These are phyloP conservation scores for Cladosporium sp. DNA, from an alignment of 2,329 filamentous ascomycete species.

Conservation along the genomic window DNA sequence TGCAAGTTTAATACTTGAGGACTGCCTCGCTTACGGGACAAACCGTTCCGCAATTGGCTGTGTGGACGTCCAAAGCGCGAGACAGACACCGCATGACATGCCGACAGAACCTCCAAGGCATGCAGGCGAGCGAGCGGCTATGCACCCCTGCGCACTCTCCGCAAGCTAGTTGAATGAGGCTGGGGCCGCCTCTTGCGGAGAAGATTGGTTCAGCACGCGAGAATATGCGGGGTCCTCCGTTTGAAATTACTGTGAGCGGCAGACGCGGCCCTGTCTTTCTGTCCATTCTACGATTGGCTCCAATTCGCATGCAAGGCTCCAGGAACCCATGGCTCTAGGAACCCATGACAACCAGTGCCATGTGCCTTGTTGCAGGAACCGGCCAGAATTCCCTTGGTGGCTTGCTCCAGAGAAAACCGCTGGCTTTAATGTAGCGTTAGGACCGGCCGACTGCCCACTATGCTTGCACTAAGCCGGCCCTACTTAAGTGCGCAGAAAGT, in stretches of 20 bases:
- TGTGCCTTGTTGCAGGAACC: conserved; percentile 12
- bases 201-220: background rate
- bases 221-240: conserved; percentile 7
- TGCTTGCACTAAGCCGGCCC: background rate
- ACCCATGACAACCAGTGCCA: conserved; percentile 2
- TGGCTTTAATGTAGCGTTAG: conserved; percentile 5
- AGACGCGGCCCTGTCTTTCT: conserved; percentile 6
- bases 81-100: conserved; percentile 1
- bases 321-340: conserved; percentile 1
- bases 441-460: conserved; percentile 1
- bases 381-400: conserved; percentile 3
- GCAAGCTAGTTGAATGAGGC: conserved; percentile 5
- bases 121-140: conserved; percentile 10
- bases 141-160: conserved; percentile 7
- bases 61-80: conserved; percentile 1
- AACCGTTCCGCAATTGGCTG: background rate
- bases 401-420: background rate
- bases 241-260: conserved; percentile 7
- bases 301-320: background rate
- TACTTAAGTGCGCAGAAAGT: conserved; percentile 3
- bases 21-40: conserved; percentile 8
- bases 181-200: background rate
- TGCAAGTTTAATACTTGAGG: conserved; percentile 7
- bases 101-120: background rate
- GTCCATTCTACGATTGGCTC: conserved; percentile 5